Evolutionary conservation across 768 basidiomycete genomes (phyloP).

Genomic region (Phaeolepiota aurea): DNA sequence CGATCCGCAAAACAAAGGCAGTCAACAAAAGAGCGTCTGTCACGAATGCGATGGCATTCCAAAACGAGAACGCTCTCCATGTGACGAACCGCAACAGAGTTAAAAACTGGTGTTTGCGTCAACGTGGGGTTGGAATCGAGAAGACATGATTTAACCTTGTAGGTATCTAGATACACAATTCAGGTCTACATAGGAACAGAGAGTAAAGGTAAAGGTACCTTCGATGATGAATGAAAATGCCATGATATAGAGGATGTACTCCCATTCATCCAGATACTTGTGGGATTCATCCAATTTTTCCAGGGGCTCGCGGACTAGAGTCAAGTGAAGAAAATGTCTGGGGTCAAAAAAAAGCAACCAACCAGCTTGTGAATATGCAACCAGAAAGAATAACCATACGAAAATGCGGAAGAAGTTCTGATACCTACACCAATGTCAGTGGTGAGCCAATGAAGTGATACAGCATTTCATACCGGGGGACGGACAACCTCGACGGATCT

Average conservation of each 20-base stretch:
- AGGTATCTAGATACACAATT: slow-evolving; percentile 34
- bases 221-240: slow-evolving; percentile 71
- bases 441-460: background rate
- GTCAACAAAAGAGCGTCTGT: slow-evolving; percentile 67
- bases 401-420: slow-evolving; percentile 77
- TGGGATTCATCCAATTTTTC: slow-evolving; percentile 55
- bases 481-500: slow-evolving; percentile 68
- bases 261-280: slow-evolving; percentile 66
- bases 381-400: slow-evolving; percentile 73
- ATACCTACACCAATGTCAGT: slow-evolving; percentile 39
- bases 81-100: slow-evolving; percentile 69
- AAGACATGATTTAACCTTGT: slow-evolving; percentile 50
- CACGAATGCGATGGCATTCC: slow-evolving; percentile 60
- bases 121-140: too few species aligned
- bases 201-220: slow-evolving; percentile 36
- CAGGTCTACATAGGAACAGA: background rate
- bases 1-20: slow-evolving; percentile 69
- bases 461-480: slow-evolving; percentile 48
- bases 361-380: slow-evolving; percentile 82
- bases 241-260: slow-evolving; percentile 73
- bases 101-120: too few species aligned
- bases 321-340: background rate
- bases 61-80: slow-evolving; percentile 77
- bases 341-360: slow-evolving; percentile 12
- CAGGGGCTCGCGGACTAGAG: slow-evolving; percentile 65